A percentile compares a stretch with the other conserved stretches of the same genome.
These are phyloP conservation scores for Tetradesmus obliquus DNA, from an alignment of 139 green algal genomes.

Conservation along the genomic window DNA sequence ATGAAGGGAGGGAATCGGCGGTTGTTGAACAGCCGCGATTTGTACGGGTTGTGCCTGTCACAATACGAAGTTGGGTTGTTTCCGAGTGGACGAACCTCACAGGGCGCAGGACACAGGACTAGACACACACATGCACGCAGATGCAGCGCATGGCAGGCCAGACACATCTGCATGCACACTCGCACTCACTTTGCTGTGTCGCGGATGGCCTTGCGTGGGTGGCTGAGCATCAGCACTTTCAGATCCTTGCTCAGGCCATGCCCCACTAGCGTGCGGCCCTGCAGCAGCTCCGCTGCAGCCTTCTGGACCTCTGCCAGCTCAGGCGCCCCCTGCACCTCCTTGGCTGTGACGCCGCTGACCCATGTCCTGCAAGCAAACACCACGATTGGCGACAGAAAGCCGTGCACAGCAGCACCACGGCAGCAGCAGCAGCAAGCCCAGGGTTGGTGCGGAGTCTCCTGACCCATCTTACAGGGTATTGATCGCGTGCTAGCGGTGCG, in stretches of 20 bases:
- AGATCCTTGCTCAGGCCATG: slow-evolving; percentile 92
- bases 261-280: slow-evolving; percentile 85
- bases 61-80: not conserved
- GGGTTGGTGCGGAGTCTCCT: too few relatives aligned
- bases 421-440: not conserved
- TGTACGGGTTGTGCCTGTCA: not conserved
- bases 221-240: slow-evolving; percentile 82
- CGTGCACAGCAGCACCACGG: too few relatives aligned
- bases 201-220: slow-evolving; percentile 78
- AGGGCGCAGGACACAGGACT: too few relatives aligned
- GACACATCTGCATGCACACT: not conserved
- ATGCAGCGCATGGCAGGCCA: not conserved
- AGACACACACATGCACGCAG: too few relatives aligned
- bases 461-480: too few relatives aligned
- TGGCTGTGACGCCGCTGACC: slow-evolving; percentile 66
- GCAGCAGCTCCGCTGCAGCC: slow-evolving; percentile 61
- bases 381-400: too few relatives aligned
- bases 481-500: too few relatives aligned
- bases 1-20: slow-evolving; percentile 80
- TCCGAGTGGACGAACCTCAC: too few relatives aligned
- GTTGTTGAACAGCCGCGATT: not conserved
- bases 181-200: slow-evolving; percentile 74
- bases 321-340: slow-evolving; percentile 64
- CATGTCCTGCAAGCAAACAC: slow-evolving; percentile 44
- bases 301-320: slow-evolving; percentile 64